These are phyloP conservation scores for Ajuga reptans DNA, from an alignment of 305 asterid species.

Conservation along the genomic window DNA sequence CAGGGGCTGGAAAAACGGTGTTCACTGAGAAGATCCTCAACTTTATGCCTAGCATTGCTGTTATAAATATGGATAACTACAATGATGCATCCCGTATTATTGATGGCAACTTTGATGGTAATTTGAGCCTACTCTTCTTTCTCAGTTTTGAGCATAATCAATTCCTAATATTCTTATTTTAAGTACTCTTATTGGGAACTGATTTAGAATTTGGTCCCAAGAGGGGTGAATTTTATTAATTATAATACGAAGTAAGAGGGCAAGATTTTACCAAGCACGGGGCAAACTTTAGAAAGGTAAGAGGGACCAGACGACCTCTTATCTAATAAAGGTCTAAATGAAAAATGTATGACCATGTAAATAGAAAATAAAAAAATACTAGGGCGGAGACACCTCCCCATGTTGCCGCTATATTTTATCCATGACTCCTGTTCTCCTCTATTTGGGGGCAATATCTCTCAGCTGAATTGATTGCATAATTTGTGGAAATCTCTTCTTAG, in stretches of 20 bases:
- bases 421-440: not conserved
- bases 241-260: not conserved
- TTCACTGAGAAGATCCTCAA: slow-evolving; percentile 79
- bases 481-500: not conserved
- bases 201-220: not conserved
- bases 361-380: not conserved
- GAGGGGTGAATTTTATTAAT: not conserved
- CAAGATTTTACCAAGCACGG: not conserved
- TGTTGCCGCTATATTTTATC: not conserved
- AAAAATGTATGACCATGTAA: not conserved
- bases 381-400: not conserved
- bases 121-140: not conserved
- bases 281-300: not conserved
- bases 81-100: slow-evolving; percentile 80
- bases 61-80: slow-evolving; percentile 91
- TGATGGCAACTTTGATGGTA: slow-evolving; percentile 96
- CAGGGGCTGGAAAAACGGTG: slow-evolving; percentile 94
- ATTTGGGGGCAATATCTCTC: not conserved
- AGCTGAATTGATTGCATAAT: not conserved
- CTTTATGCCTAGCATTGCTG: slow-evolving; percentile 82
- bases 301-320: not conserved
- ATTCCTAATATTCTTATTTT: not conserved
- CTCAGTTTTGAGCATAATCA: not conserved
- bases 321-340: not conserved
- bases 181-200: not conserved